Percentiles rank a stretch among this genome's conserved stretches.
phyloP scores from a whole-genome alignment of 1,139 yeast genomes.

The Arxiozyma telluris region DNA sequence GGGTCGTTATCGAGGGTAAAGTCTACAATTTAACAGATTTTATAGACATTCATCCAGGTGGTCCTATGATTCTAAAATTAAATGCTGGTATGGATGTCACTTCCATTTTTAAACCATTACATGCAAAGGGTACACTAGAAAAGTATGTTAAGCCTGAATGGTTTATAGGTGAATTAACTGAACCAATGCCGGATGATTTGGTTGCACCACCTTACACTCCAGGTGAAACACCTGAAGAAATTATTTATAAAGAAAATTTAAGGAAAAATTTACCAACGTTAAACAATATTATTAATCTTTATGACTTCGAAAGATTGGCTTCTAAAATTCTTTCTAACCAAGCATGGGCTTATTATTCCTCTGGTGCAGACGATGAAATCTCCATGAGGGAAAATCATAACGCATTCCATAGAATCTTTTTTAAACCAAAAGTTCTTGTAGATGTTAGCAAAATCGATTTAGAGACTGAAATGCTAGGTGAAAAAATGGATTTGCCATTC shows the following conservation, averaged over 20 bases:
- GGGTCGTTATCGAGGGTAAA: conserved; percentile 80
- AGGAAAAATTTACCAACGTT: conserved; percentile 32
- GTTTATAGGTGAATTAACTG: conserved; percentile 38
- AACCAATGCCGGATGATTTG: conserved; percentile 22
- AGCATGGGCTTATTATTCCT: conserved; percentile 89
- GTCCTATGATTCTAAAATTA: conserved; percentile 57
- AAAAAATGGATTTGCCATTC: conserved; percentile 51
- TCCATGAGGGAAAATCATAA: conserved; percentile 81
- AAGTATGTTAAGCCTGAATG: conserved; percentile 40
- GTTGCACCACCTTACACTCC: conserved; percentile 29
- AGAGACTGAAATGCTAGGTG: conserved; percentile 47
- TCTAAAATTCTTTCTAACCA: conserved; percentile 62
- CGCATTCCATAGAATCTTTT: conserved; percentile 78
- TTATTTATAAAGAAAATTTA: conserved; percentile 47
- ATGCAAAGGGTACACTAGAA: conserved; percentile 69
- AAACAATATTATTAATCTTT: conserved; percentile 28
- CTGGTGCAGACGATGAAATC: conserved; percentile 90
- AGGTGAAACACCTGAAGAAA: conserved; percentile 42
- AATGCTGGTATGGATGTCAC: conserved; percentile 28
- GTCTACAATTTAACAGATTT: conserved; percentile 80
- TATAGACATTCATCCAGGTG: conserved; percentile 82
- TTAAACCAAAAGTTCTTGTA: conserved; percentile 71
- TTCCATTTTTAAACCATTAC: conserved; percentile 71
- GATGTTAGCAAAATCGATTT: conserved; percentile 46
- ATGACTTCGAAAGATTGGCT: conserved; percentile 69